Conservation (phyloP, 169 alveolate species). For the Plasmodium ovale region DNA sequence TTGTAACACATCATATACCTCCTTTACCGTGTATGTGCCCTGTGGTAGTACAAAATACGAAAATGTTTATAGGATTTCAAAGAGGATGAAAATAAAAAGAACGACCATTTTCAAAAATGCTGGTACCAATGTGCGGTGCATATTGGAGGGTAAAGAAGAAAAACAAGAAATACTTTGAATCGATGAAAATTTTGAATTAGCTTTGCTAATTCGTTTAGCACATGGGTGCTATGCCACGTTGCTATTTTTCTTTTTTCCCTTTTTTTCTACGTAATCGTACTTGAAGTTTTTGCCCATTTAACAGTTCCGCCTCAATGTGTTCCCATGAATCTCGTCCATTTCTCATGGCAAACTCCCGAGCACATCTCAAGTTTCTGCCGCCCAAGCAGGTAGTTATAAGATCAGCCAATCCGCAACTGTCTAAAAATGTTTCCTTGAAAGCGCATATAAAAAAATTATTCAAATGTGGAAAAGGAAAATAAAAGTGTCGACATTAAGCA, state of each 20-base stretch:
- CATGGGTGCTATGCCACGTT: not conserved
- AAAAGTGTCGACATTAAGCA: not conserved
- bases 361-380: constrained; percentile 93
- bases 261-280: constrained; percentile 38
- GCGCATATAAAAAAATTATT: constrained; percentile 69
- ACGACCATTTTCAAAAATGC: no score
- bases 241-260: not conserved
- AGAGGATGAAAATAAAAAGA: no score
- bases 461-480: constrained; percentile 24
- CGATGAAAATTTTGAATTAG: no score
- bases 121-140: no score
- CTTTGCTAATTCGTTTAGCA: no score
- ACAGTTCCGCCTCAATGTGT: constrained; percentile 90
- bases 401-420: constrained; percentile 95
- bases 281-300: constrained; percentile 93
- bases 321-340: constrained; percentile 90
- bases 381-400: constrained; percentile 93
- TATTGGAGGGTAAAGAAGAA: not conserved
- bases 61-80: not conserved
- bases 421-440: constrained; percentile 90
- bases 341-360: constrained; percentile 91
- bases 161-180: not conserved
- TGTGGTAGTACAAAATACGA: not conserved
- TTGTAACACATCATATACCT: constrained; percentile 43
- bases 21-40: constrained; percentile 59